Conservation (phyloP, 345 rosid genomes). For the Camelina neglecta region DNA sequence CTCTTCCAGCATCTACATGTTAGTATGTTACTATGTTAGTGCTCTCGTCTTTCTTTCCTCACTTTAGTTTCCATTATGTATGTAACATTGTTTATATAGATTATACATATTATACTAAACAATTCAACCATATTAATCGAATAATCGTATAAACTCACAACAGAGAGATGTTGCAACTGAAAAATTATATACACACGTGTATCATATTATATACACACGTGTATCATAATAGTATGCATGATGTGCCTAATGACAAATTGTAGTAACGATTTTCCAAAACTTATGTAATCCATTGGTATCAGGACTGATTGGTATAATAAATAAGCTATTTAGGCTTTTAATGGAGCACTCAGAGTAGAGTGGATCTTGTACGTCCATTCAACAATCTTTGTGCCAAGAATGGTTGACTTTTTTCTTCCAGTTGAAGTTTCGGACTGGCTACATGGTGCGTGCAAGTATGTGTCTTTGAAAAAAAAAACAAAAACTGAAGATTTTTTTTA, state of each 20-base stretch:
- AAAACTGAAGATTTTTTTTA: neutral
- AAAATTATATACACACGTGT: neutral
- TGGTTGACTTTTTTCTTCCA: neutral
- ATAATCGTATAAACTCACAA: neutral
- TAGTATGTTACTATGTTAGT: neutral
- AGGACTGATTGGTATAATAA: too few species aligned
- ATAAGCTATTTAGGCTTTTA: neutral
- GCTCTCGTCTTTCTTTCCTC: neutral
- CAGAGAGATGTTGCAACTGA: neutral
- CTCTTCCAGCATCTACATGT: constrained; percentile 30
- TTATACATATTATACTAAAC: too few species aligned
- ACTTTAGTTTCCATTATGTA: constrained; percentile 22
- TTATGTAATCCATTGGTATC: neutral
- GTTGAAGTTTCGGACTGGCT: neutral
- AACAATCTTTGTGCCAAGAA: constrained; percentile 4
- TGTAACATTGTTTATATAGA: neutral
- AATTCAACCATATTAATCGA: neutral
- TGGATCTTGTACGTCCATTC: neutral
- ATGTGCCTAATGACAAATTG: neutral
- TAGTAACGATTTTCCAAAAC: neutral
- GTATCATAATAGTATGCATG: neutral
- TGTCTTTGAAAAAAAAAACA: neutral
- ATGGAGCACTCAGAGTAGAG: constrained; percentile 11
- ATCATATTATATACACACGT: neutral
- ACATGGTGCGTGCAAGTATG: neutral